Evolutionary conservation across 305 asterid genomes (phyloP), one percentile per base, ranked within the genome.

Genomic region (Striga hermonthica): DNA sequence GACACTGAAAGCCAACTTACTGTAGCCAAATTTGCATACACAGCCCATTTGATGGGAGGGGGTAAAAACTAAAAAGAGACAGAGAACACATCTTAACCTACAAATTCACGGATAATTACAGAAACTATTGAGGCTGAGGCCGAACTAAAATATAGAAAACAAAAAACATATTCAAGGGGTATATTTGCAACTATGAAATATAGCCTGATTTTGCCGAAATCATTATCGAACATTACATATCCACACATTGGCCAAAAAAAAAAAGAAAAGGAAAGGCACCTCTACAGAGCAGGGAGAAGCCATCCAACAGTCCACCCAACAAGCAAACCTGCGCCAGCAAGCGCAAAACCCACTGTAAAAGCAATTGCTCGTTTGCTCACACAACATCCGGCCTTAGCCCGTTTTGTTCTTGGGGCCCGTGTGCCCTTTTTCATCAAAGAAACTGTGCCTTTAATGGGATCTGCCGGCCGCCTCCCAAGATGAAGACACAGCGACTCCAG

Each of bases 271-370:
- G 31, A 22, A 22, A 22, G 31, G 31, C 31, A 22, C 31, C 2
- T 22, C 31, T 39, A 39, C 43, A 5, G 13, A 47, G 82, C 77
- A 43, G 83, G 81, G 70, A 86, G 80, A 64, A 86, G 72, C 86
- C 89, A 86, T 5, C 84, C 87, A 44, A 83, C 57, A 62, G 89
- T 81, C 93, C 87, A 83, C 55, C 93, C 93, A 5, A 83, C 81
- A 1, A 86, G 72, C 60, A 86, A 80, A 60, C 93, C 93, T 68
- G 89, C 83, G 60, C 93, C 82, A 13, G 83, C 93, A 69, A 86
- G 89, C 57, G 86, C 69, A 69, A 83, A 69, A 48, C 93, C 89
- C 34, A 86, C 62, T 11, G 87, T 83, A 73, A 81, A 78, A 62
- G 83, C 86, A 59, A 81, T 6, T 7, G 75, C 79, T 7, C 72